phyloP scores from a whole-genome alignment of 2,329 filamentous ascomycete species.

The Exophiala calicioides region DNA sequence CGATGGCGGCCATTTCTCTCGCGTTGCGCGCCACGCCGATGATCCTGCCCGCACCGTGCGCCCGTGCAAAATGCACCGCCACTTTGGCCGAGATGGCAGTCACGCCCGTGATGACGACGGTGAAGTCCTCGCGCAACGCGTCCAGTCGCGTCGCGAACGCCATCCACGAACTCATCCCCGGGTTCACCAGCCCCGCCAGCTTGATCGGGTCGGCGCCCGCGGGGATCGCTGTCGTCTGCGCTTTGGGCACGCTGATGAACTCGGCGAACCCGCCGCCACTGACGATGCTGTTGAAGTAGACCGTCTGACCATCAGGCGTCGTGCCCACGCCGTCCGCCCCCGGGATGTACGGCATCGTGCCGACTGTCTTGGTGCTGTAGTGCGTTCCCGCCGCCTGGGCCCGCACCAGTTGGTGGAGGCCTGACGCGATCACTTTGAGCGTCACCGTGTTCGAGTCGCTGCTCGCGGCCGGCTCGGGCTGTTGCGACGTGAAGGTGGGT shows the following conservation, averaged over 20 bases:
- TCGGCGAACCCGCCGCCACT: slow-evolving; percentile 28
- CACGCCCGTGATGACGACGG: slow-evolving; percentile 55
- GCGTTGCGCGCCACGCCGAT: slow-evolving; percentile 55
- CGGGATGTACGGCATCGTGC: slow-evolving; percentile 51
- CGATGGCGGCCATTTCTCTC: slow-evolving; percentile 43
- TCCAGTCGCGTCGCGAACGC: slow-evolving; percentile 49
- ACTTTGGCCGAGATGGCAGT: slow-evolving; percentile 56
- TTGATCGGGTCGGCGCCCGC: slow-evolving; percentile 47
- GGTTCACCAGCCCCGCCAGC: slow-evolving; percentile 58
- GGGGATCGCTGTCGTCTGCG: slow-evolving; percentile 45
- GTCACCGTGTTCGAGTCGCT: slow-evolving; percentile 42
- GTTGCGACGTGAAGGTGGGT: slow-evolving; percentile 20
- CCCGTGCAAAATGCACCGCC: slow-evolving; percentile 51
- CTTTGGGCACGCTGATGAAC: slow-evolving; percentile 49
- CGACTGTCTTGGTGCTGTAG: slow-evolving; percentile 50
- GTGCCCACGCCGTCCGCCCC: slow-evolving; percentile 58
- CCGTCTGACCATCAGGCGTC: slow-evolving; percentile 45
- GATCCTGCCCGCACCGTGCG: slow-evolving; percentile 52
- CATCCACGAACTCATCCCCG: slow-evolving; percentile 61
- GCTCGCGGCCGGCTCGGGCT: slow-evolving; percentile 19
- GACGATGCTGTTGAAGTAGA: slow-evolving; percentile 52
- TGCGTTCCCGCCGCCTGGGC: slow-evolving; percentile 57
- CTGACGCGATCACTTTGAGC: slow-evolving; percentile 55
- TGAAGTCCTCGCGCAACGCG: slow-evolving; percentile 46
- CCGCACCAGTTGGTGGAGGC: slow-evolving; percentile 57